Evolutionary conservation across 495 filamentous ascomycete genomes (phyloP).

Genomic region (Neurospora sp.): DNA sequence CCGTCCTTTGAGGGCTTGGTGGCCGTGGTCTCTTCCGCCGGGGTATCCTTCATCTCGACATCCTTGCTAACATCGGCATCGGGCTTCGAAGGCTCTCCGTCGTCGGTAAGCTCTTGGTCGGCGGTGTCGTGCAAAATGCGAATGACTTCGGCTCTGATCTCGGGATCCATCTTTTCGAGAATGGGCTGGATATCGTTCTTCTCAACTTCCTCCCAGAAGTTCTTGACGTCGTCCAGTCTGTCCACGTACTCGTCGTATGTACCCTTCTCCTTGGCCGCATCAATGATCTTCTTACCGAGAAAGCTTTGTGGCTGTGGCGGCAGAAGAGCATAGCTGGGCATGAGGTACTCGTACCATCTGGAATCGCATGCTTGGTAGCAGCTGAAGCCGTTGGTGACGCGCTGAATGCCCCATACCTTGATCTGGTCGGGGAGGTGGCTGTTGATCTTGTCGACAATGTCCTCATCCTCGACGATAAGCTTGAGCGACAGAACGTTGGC

Average conservation of each 20-base stretch:
- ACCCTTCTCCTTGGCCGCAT: conserved; percentile 59
- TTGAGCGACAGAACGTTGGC: conserved; percentile 95
- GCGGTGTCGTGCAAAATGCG: conserved; percentile 27
- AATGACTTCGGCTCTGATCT: conserved; percentile 31
- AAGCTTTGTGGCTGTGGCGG: conserved; percentile 84
- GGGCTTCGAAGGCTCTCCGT: background rate
- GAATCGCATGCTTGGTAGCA: conserved; percentile 90
- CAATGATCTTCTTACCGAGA: conserved; percentile 65
- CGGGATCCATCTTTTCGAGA: conserved; percentile 39
- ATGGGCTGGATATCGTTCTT: conserved; percentile 67
- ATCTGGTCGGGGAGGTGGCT: conserved; percentile 75
- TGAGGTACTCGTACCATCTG: conserved; percentile 90
- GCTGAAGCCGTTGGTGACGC: conserved; percentile 77
- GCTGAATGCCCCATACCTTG: conserved; percentile 81
- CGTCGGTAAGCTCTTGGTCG: conserved; percentile 19
- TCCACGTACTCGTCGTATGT: conserved; percentile 54
- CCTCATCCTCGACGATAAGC: conserved; percentile 82
- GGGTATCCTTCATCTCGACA: conserved; percentile 6
- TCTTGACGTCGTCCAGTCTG: conserved; percentile 64
- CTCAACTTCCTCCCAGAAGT: conserved; percentile 74
- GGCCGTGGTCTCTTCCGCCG: background rate
- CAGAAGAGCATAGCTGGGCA: conserved; percentile 82
- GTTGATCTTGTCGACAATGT: conserved; percentile 87
- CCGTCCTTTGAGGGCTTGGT: background rate
- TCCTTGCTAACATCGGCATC: conserved; percentile 4